Conservation (phyloP, 768 basidiomycete species). For the Hypholoma fasciculare region DNA sequence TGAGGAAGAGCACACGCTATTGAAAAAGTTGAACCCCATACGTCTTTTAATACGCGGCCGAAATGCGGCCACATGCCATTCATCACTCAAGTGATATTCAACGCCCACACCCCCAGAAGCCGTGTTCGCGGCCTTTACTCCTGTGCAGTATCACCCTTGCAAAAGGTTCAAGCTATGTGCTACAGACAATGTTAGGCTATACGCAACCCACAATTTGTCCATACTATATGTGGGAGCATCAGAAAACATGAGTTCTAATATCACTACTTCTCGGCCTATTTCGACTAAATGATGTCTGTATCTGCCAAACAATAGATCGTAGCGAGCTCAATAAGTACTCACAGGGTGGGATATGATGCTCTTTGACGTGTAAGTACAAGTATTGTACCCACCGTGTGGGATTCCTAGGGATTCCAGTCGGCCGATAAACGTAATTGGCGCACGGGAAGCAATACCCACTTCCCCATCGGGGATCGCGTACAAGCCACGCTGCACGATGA, state of each 20-base stretch:
- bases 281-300: not conserved
- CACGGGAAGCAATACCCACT: slow-evolving; percentile 12
- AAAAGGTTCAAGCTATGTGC: no score
- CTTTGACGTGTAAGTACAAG: slow-evolving; percentile 6
- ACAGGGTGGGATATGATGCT: not conserved
- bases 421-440: slow-evolving; percentile 21
- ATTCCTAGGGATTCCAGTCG: slow-evolving; percentile 8
- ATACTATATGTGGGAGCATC: not conserved
- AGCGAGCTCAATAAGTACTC: not conserved
- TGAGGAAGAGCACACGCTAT: slow-evolving; percentile 10
- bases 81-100: slow-evolving; percentile 6
- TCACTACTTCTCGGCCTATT: not conserved
- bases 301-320: not conserved
- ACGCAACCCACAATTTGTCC: no score
- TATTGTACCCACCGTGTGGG: not conserved
- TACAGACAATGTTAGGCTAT: no score
- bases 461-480: slow-evolving; percentile 12
- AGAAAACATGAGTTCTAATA: not conserved
- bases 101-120: not conserved
- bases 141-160: no score
- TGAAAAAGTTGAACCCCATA: slow-evolving; percentile 12
- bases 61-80: slow-evolving; percentile 15
- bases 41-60: slow-evolving; percentile 12
- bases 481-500: slow-evolving; percentile 6
- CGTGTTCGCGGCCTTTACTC: no score